phyloP scores from a whole-genome alignment of 2,329 filamentous ascomycete genomes.

The Mycocentrospora acerina region DNA sequence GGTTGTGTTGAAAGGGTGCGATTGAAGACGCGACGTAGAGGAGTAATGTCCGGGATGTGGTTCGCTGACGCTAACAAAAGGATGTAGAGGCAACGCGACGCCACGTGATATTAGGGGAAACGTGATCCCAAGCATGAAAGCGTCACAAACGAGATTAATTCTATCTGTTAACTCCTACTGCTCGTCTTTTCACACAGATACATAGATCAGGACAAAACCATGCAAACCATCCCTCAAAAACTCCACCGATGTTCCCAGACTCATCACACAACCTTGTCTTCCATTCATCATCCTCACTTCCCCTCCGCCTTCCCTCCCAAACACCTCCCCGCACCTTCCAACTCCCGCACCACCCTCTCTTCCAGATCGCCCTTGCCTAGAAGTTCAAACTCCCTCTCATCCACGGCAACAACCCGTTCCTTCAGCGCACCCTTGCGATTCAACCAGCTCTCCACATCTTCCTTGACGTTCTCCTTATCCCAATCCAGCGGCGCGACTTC shows the following conservation, averaged over 20 bases:
- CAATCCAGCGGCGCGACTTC: conserved; percentile 74
- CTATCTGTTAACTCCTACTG: too few species aligned
- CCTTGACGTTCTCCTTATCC: conserved; percentile 70
- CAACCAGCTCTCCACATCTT: conserved; percentile 83
- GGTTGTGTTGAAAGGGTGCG: too few species aligned
- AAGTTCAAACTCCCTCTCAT: conserved; percentile 69
- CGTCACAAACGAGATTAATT: too few species aligned
- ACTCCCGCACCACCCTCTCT: conserved; percentile 64
- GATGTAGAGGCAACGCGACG: too few species aligned
- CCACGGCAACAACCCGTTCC: conserved; percentile 72
- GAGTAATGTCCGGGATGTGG: too few species aligned
- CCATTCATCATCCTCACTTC: conserved; percentile 3
- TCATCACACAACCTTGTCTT: background rate
- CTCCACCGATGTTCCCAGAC: conserved; percentile 6
- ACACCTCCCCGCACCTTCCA: conserved; percentile 40
- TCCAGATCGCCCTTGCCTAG: conserved; percentile 58
- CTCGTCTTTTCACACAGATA: too few species aligned
- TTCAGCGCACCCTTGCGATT: conserved; percentile 67
- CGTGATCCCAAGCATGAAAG: too few species aligned
- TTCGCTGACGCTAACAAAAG: too few species aligned
- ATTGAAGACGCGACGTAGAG: too few species aligned
- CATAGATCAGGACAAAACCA: too few species aligned
- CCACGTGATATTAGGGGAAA: too few species aligned
- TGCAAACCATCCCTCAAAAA: background rate
- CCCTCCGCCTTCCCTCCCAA: conserved; percentile 17